Evolutionary conservation across 108 stramenopile genomes (phyloP).

Genomic region (Fragilaria crotonensis): DNA sequence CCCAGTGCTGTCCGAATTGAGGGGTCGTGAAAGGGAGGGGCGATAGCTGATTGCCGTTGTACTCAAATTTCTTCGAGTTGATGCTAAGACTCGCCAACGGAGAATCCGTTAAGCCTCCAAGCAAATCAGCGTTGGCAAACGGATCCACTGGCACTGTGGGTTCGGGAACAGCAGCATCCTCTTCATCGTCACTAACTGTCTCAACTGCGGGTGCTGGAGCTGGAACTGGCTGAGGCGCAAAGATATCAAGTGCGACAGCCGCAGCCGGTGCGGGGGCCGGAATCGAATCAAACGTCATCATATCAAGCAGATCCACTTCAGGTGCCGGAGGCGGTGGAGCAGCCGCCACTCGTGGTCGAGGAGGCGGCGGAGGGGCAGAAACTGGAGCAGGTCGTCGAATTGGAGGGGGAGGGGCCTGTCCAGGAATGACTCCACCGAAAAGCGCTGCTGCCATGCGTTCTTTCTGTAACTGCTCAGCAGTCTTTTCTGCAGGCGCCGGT

Average conservation of each 20-base stretch:
- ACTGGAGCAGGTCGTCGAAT: conserved; percentile 30
- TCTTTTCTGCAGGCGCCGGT: conserved; percentile 39
- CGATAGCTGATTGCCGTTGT: conserved; percentile 54
- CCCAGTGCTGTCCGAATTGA: conserved; percentile 90
- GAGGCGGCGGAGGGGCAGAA: conserved; percentile 6
- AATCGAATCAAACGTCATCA: conserved; percentile 33
- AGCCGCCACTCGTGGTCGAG: conserved; percentile 30
- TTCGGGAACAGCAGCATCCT: conserved; percentile 16
- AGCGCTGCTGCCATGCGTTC: conserved; percentile 93
- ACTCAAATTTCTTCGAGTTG: conserved; percentile 63
- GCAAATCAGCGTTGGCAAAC: conserved; percentile 66
- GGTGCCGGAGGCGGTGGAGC: conserved; percentile 43
- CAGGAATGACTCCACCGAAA: conserved; percentile 87
- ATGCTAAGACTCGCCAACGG: conserved; percentile 41
- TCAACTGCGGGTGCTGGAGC: conserved; percentile 28
- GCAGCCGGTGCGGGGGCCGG: conserved; percentile 25
- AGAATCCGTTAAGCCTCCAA: conserved; percentile 44
- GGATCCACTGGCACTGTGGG: conserved; percentile 43
- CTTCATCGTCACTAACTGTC: conserved; percentile 5
- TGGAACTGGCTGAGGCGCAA: conserved; percentile 20
- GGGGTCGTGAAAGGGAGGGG: conserved; percentile 83
- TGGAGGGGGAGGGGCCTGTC: conserved; percentile 36
- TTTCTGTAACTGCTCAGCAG: conserved; percentile 83
- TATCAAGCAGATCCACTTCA: conserved; percentile 54
- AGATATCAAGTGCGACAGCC: conserved; percentile 33